A percentile compares a stretch with the other conserved stretches of the same genome.
Evolutionary conservation across 1,139 yeast species (phyloP).

Genomic region (Hansenula anomala): DNA sequence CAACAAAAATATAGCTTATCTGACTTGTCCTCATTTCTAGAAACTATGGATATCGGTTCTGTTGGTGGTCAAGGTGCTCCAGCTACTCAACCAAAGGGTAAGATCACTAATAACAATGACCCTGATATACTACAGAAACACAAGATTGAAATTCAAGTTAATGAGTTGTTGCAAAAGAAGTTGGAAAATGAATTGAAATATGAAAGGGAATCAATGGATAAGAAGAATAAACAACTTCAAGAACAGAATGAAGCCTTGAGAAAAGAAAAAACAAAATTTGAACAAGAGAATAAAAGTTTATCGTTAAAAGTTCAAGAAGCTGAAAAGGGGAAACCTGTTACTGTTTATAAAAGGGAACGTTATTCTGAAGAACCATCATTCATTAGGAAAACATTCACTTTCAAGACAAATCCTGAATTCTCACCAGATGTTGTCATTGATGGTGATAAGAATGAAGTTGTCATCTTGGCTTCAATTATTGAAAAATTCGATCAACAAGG

Average conservation of each 20-base stretch:
- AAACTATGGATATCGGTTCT: too few relatives aligned
- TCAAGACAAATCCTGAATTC: constrained; percentile 3
- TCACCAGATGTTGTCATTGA: constrained; percentile 5
- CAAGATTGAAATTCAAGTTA: constrained; percentile 16
- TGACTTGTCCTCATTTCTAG: too few relatives aligned
- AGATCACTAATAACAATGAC: constrained; percentile 11
- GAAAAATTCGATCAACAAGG: constrained; percentile 7
- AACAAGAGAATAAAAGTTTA: constrained; percentile 8
- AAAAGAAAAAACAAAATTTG: constrained; percentile 5
- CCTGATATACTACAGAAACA: constrained; percentile 16
- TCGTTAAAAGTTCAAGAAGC: too few relatives aligned
- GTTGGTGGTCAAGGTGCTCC: too few relatives aligned
- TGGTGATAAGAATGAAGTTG: constrained; percentile 10
- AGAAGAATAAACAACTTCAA: constrained; percentile 7
- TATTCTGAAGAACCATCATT: constrained; percentile 1
- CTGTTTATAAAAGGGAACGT: neutral
- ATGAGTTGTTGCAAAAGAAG: constrained; percentile 16
- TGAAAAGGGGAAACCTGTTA: constrained; percentile 6
- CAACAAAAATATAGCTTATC: neutral
- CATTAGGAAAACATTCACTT: constrained; percentile 6
- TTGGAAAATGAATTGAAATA: constrained; percentile 11
- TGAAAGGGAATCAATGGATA: constrained; percentile 10
- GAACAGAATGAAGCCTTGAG: constrained; percentile 6
- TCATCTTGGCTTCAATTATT: constrained; percentile 10
- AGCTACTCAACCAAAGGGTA: neutral